These are phyloP conservation scores for Cymbopogon flexuosus DNA, from an alignment of 202 grass and related monocot genomes.

Conservation along the genomic window DNA sequence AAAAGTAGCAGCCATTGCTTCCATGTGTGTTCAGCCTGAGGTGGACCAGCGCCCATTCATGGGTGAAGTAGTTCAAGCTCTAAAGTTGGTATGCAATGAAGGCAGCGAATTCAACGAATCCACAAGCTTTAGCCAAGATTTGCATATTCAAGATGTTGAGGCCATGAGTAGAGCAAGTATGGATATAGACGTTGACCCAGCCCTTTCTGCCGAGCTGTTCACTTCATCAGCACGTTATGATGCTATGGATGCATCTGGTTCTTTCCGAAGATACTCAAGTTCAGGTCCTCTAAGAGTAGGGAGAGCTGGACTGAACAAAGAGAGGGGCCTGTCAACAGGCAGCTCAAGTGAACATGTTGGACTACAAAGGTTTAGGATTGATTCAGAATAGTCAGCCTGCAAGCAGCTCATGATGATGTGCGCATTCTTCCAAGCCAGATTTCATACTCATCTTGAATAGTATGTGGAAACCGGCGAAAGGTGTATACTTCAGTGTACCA, in stretches of 20 bases:
- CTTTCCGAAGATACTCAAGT: constrained; percentile 70
- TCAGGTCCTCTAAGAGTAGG: constrained; percentile 63
- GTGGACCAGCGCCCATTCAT: constrained; percentile 95
- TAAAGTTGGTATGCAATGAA: constrained; percentile 84
- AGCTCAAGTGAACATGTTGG: constrained; percentile 73
- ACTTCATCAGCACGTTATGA: constrained; percentile 55
- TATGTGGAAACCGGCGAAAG: not conserved
- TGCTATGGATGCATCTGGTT: constrained; percentile 62
- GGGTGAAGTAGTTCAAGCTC: constrained; percentile 95
- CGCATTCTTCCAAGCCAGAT: constrained; percentile 5
- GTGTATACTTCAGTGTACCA: not conserved
- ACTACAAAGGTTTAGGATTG: constrained; percentile 48
- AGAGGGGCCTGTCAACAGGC: constrained; percentile 56
- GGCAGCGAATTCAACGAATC: constrained; percentile 57
- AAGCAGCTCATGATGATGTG: constrained; percentile 26
- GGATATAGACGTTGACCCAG: constrained; percentile 38
- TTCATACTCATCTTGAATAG: constrained; percentile 24
- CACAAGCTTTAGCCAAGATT: constrained; percentile 50
- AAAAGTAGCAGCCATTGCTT: constrained; percentile 94
- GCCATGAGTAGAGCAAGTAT: constrained; percentile 42
- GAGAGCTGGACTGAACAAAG: constrained; percentile 31
- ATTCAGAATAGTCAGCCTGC: constrained; percentile 48
- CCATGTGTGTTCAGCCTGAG: constrained; percentile 98
- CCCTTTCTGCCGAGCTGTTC: constrained; percentile 40
- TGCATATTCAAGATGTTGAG: constrained; percentile 40